Base-by-base conservation (phyloP, 768 basidiomycete species). In the Termitomyces heimii region DNA sequence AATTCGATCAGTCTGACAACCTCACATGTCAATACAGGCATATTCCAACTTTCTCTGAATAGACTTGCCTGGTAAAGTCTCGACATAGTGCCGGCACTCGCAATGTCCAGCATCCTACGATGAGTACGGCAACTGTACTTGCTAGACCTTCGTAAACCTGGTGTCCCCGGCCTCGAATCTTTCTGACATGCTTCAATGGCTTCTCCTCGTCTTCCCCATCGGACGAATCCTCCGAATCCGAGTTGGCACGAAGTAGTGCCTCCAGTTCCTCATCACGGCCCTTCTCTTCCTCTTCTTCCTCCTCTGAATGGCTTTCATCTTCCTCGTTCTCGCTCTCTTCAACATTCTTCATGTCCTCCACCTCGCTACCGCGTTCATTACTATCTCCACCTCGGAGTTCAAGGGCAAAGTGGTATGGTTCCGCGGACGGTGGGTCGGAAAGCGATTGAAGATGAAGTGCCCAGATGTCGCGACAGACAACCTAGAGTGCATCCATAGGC, bases 381-480 rank as follows among this genome's bases (percentile, higher is more conserved):
- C 37, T 55, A 9, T 59, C 59, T 28, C 62, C 59, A 40, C 54
- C 60, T 44, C 62, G 50, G 5, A 45, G 54, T 46, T 71, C 75
- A 55, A 77, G 76, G n/a, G 71, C 62, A 62, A 79, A 71, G 40
- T 77, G 65, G 59, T 81, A 76, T 10, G 87, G 83, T 63, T 89
- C 89, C 14, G 83, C 71, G 10, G 82, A 77, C 0, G 82, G 83
- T 10, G 84, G 83, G 40, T 75, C 71, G 7, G 82, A 81, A 16
- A 90, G 71, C 18, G 87, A 72, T 44, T 74, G 74, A n/a, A 94
- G 73, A 69, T 92, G 79, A 4, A 91, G 72, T 0, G 83, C 80
- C 92, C 92, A 94, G n/a, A 90, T 56, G 64, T 94, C 92, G 63
- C 84, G 79, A 66, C 89, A 93, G 29, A 91, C 71, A 24, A 79